Percentiles rank a stretch among this genome's conserved stretches.
Evolutionary conservation across 2,329 filamentous ascomycete genomes (phyloP).

Genomic region (Colletotrichum siamense): DNA sequence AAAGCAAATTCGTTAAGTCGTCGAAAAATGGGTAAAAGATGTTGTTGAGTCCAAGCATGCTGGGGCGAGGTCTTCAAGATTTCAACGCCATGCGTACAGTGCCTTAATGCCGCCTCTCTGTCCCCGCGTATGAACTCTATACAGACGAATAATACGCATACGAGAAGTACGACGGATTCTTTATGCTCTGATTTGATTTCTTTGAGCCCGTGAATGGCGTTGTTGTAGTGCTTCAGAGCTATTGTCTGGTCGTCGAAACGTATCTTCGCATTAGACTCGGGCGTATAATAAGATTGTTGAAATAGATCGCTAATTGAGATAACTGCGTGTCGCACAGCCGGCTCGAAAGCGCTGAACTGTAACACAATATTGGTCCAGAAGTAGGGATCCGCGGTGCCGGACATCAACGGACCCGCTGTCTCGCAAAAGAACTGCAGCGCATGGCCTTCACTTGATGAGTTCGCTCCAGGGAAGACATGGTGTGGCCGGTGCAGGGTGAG

Average conservation of each 20-base stretch:
- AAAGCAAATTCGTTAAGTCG: background rate
- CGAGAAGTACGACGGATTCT: slow-evolving; percentile 40
- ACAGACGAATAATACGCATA: slow-evolving; percentile 57
- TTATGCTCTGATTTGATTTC: slow-evolving; percentile 33
- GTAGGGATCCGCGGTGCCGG: slow-evolving; percentile 41
- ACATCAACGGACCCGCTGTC: slow-evolving; percentile 41
- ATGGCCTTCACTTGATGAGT: slow-evolving; percentile 21
- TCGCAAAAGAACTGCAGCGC: slow-evolving; percentile 39
- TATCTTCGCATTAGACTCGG: background rate
- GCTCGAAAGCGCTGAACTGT: slow-evolving; percentile 48
- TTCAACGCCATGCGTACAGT: slow-evolving; percentile 14
- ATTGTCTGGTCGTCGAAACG: slow-evolving; percentile 30
- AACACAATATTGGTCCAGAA: slow-evolving; percentile 53
- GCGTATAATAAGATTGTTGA: slow-evolving; percentile 30
- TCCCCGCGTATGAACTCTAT: slow-evolving; percentile 53
- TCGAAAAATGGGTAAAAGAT: slow-evolving; percentile 10
- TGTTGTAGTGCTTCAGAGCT: slow-evolving; percentile 52
- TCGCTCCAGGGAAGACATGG: slow-evolving; percentile 15
- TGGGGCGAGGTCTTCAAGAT: background rate
- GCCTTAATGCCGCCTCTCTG: background rate
- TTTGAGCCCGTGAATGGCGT: slow-evolving; percentile 48
- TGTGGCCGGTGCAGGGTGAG: slow-evolving; percentile 14
- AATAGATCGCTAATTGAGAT: slow-evolving; percentile 54
- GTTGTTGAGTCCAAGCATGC: slow-evolving; percentile 4
- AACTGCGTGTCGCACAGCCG: slow-evolving; percentile 54